Conservation (phyloP, 1,139 yeast genomes). For the Kodamaea derodonti region DNA sequence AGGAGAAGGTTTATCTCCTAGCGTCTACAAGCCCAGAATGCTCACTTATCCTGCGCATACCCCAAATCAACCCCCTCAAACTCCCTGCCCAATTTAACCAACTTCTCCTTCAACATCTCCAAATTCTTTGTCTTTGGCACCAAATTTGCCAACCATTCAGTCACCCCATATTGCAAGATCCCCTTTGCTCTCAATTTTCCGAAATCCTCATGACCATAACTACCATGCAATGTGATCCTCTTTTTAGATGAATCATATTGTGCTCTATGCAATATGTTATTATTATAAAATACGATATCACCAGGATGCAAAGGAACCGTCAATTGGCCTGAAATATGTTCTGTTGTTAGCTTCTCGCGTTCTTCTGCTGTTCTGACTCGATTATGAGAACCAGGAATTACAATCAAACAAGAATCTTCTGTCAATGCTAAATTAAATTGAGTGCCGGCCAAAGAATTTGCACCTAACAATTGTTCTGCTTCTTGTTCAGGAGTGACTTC, state of each 20-base stretch:
- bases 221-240: slow-evolving; percentile 51
- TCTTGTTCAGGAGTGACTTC: slow-evolving; percentile 49
- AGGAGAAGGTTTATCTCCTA: no score
- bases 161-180: slow-evolving; percentile 54
- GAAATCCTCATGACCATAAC: slow-evolving; percentile 46
- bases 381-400: slow-evolving; percentile 49
- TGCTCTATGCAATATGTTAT: slow-evolving; percentile 52
- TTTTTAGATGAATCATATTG: slow-evolving; percentile 37
- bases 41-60: slow-evolving; percentile 43
- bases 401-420: slow-evolving; percentile 48
- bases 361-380: slow-evolving; percentile 47
- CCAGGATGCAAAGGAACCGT: slow-evolving; percentile 48
- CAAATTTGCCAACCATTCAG: slow-evolving; percentile 45
- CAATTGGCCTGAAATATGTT: slow-evolving; percentile 38
- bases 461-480: slow-evolving; percentile 30
- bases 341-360: slow-evolving; percentile 41
- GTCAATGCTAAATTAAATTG: slow-evolving; percentile 54
- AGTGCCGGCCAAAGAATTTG: slow-evolving; percentile 48
- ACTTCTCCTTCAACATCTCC: slow-evolving; percentile 30
- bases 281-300: slow-evolving; percentile 52
- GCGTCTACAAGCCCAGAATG: no score
- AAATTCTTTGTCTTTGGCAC: slow-evolving; percentile 36
- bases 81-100: slow-evolving; percentile 34
- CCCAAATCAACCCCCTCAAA: slow-evolving; percentile 40
- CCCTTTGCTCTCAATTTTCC: slow-evolving; percentile 49